Percentiles rank a stretch among this genome's conserved stretches.
phyloP scores from a whole-genome alignment of 1,284 basidiomycete species.

The Cutaneotrichosporon curvatum region DNA sequence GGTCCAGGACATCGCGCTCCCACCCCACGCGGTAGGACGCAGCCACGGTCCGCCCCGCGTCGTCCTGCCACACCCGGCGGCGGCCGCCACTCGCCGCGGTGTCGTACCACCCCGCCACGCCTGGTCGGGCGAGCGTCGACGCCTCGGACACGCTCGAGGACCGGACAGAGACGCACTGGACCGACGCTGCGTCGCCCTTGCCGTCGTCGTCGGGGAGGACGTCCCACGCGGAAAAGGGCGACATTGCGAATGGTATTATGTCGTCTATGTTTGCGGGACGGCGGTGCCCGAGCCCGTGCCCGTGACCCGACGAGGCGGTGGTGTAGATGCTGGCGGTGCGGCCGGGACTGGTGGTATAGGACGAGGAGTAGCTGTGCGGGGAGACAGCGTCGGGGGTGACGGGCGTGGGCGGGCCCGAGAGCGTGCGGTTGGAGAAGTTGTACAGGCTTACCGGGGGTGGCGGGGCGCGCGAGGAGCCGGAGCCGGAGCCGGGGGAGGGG shows the following conservation, averaged over 20 bases:
- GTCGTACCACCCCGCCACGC: slow-evolving; percentile 18
- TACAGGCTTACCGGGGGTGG: too few relatives aligned
- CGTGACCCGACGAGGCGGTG: background rate
- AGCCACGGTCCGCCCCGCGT: slow-evolving; percentile 7
- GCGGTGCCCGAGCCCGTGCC: background rate
- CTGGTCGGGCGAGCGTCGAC: background rate
- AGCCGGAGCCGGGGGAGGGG: too few relatives aligned
- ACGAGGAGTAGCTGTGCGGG: too few relatives aligned
- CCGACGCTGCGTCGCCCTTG: background rate
- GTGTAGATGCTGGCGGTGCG: background rate
- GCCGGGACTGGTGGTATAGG: too few relatives aligned
- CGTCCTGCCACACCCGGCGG: slow-evolving; percentile 7
- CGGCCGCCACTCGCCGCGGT: slow-evolving; percentile 9
- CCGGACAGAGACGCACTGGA: too few relatives aligned
- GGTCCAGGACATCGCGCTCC: slow-evolving; percentile 39
- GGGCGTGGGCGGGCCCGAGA: too few relatives aligned
- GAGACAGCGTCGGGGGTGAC: too few relatives aligned
- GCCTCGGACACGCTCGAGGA: too few relatives aligned
- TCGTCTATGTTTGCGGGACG: slow-evolving; percentile 21
- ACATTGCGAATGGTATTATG: slow-evolving; percentile 18
- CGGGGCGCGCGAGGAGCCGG: too few relatives aligned
- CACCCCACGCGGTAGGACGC: slow-evolving; percentile 38
- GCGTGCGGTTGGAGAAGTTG: too few relatives aligned
- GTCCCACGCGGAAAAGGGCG: slow-evolving; percentile 27
- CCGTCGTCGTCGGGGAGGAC: background rate